Base-by-base conservation (phyloP, 2,329 filamentous ascomycete genomes). In the Alternaria sp. region DNA sequence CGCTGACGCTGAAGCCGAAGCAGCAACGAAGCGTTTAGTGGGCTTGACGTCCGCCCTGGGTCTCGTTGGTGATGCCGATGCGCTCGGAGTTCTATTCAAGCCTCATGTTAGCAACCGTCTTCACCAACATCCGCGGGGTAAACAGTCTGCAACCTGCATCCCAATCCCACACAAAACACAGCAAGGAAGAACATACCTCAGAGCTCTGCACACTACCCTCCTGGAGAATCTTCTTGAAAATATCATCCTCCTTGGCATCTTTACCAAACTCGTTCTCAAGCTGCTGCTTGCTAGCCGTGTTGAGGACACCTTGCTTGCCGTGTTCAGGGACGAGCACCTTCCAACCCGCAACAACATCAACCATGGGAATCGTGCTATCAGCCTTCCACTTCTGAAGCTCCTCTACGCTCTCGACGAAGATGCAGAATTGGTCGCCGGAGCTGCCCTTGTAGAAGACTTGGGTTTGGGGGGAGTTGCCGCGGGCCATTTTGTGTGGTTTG, bases 241-340 rank as follows among this genome's bases (percentile, higher is more conserved):
- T 90, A 0, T 95, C 91, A 8, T 97, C 94, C 23, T 93, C 90
- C 58, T 89, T 85, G 71, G 86, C 82, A 13, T 25, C 47, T 5
- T 93, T 95, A 71, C 92, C 93, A 73, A 99, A 99, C 83, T 98
- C 94, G 70, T 89, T 91, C 76, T 96, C 90, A 5, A 99, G 86
- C 50, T 85, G 85, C 46, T 85, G 82, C 69, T 96, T 92, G 71
- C 92, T 91, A 9, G 94, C 93, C 10, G 84, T 82, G 76, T 97
- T 91, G 46, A 91, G 84, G 62, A 89, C 87, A 60, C 95, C 95
- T 80, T 97, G 93, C 47, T 88, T 88, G 69, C 95, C 95, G 80
- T 97, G 93, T 81, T 90, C 92, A 36, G 93, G 97, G 46, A 91
- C 84, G 76, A 97, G 97, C 76, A 99, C 86, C 86, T 97, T 92